A percentile compares a stretch with the other conserved stretches of the same genome.
These are phyloP conservation scores for Komagataella ulmi DNA, from an alignment of 805 yeast genomes.

Conservation along the genomic window DNA sequence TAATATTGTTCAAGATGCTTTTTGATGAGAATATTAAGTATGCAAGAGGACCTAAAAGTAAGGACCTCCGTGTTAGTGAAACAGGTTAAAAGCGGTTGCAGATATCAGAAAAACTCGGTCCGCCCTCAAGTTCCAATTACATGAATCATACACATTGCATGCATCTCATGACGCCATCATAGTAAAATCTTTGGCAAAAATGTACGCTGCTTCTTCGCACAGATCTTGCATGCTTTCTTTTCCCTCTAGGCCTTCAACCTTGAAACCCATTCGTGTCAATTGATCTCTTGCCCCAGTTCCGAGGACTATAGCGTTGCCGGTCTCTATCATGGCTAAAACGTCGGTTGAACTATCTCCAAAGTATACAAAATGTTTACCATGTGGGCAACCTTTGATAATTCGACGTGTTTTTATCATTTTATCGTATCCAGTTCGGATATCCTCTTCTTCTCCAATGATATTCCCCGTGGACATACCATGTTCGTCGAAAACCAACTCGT, in stretches of 20 bases:
- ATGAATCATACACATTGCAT: not conserved
- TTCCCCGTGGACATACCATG: not conserved
- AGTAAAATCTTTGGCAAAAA: not conserved
- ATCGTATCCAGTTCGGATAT: not conserved
- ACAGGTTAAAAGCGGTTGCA: not conserved
- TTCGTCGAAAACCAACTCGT: not conserved
- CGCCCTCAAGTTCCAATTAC: not conserved
- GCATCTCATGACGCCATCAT: not conserved
- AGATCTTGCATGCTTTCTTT: too few relatives aligned
- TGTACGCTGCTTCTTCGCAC: not conserved
- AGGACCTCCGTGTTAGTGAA: not conserved
- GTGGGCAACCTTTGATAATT: not conserved
- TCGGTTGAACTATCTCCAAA: constrained; percentile 58
- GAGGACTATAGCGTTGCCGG: constrained; percentile 28
- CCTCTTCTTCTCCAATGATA: not conserved
- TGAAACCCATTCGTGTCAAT: not conserved
- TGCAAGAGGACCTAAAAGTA: not conserved
- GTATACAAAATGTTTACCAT: constrained; percentile 17
- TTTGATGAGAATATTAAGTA: not conserved
- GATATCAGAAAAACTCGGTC: too few relatives aligned
- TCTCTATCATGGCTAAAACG: constrained; percentile 31
- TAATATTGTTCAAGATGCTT: not conserved
- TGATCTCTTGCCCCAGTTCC: not conserved
- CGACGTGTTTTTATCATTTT: not conserved
- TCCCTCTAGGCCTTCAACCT: not conserved